Percentiles rank a stretch among this genome's conserved stretches.
Conservation (phyloP, 2,329 filamentous ascomycete genomes). For the Colletotrichum spaethianum region DNA sequence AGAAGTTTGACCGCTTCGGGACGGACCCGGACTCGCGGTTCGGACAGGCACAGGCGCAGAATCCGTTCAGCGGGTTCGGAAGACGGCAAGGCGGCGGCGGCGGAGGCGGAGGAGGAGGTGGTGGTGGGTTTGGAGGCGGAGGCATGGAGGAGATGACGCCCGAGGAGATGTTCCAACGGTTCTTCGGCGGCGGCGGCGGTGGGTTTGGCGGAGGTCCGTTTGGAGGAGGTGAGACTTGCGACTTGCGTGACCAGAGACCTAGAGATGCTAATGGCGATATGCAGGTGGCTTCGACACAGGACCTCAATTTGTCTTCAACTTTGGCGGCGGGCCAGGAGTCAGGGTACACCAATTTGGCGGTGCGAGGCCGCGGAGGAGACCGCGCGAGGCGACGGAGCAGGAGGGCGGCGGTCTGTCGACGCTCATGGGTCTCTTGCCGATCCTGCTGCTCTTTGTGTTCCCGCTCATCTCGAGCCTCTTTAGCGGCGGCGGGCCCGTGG, state of each 20-base stretch:
- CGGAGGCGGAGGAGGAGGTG: slow-evolving; percentile 57
- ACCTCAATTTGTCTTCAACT: slow-evolving; percentile 94
- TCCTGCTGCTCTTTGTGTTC: slow-evolving; percentile 90
- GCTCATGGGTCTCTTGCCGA: slow-evolving; percentile 84
- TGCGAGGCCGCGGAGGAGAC: slow-evolving; percentile 80
- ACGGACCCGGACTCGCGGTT: slow-evolving; percentile 94
- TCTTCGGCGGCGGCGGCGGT: slow-evolving; percentile 84
- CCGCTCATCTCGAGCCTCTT: slow-evolving; percentile 88
- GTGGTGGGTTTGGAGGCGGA: slow-evolving; percentile 71
- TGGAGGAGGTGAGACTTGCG: slow-evolving; percentile 55
- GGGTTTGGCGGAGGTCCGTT: slow-evolving; percentile 73
- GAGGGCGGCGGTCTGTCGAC: slow-evolving; percentile 69
- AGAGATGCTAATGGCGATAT: slow-evolving; percentile 20
- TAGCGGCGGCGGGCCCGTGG: slow-evolving; percentile 66
- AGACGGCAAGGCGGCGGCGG: slow-evolving; percentile 57
- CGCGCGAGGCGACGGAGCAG: slow-evolving; percentile 72
- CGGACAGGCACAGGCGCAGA: slow-evolving; percentile 72
- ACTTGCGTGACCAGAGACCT: not conserved
- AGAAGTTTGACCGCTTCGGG: slow-evolving; percentile 89
- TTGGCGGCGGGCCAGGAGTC: slow-evolving; percentile 91
- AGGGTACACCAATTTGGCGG: slow-evolving; percentile 97
- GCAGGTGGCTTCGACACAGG: slow-evolving; percentile 78
- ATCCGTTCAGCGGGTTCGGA: slow-evolving; percentile 76
- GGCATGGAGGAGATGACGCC: slow-evolving; percentile 95
- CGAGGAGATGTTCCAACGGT: slow-evolving; percentile 96